Base-by-base conservation (phyloP, 495 filamentous ascomycete species). In the Annulohypoxylon maeteangense region DNA sequence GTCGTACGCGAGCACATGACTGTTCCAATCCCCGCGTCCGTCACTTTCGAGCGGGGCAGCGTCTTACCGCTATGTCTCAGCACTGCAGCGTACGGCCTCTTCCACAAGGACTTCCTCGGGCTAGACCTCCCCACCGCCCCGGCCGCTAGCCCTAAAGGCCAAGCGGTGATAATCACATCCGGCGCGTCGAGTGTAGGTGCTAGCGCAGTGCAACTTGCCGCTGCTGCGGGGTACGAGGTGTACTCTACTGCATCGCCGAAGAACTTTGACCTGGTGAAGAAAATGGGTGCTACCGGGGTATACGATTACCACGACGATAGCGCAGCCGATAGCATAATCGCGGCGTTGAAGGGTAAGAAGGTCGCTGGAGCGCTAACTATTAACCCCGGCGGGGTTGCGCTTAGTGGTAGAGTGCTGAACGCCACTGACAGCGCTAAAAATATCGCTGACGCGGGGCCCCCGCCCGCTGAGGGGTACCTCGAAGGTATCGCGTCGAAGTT, bases 201-300 rank as follows among this genome's bases (percentile, higher is more conserved):
- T 66, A 82, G 81, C 58, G 85, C 84, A 0, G 87, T 89, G 34
- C 88, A 90, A 61, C 80, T 90, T 11, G 87, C 86, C 10, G 76
- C 75, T 0, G 84, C 84, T 0, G 79, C 87, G 0, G 88, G 88
- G 0, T 84, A 85, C 25, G 81, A 84, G 12, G 88, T 90, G 0
- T 70, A 87, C 48, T 78, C 81, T 0, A 87, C 84, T 0, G 78
- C 84, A 0, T 83, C 81, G 2, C 68, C 78, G 0, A 80, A 78
- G 54, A 90, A 90, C 70, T 81, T 85, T 34, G 81, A 82, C 0
- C 82, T 83, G 42, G 76, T 85, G 38, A 83, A 80, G 64, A 65
- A 45, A 0, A 79, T 89, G 0, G 88, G 90, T 2, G 90, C 90
- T 7, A 78, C 53, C 4, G 54, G 80, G 18, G 83, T 83, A 0